Evolutionary conservation across 2,329 filamentous ascomycete genomes (phyloP), one percentile per base, ranked within the genome.

Genomic region (Zasmidium citrigriseum): DNA sequence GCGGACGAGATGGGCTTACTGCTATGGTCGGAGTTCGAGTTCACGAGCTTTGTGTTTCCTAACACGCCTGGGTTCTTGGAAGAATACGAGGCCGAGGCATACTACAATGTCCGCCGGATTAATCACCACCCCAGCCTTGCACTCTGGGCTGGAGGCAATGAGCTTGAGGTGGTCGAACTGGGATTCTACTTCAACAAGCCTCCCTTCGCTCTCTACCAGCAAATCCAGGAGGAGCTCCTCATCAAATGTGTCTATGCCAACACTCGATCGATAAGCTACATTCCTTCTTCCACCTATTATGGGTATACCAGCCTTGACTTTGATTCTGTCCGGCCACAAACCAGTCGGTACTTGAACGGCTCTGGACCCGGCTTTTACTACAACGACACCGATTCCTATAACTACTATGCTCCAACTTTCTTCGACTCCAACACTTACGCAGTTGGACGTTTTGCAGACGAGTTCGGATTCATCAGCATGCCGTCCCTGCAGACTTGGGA

Each of bases 11-110:
- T 77, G 64, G 84, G 85, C 1, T 77, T 87, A 7, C 71, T 87
- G 9, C 74, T 86, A 0, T 87, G 84, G 84, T 83, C 79, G 50
- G 84, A 87, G 58, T 86, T 86, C 59, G 76, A 86, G 64, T 87
- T 86, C 65, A 80, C 82, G 9, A 83, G 86, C 67, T 78, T 82
- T 0, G 70, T 86, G 2, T 87, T 87, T 64, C 84, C 84, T 0
- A 78, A 82, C 0, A 71, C 82, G 47, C 59, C 75, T 0, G 75
- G 73, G 0, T 87, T 86, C 62, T 66, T 86, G 1, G 80, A 82
- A 2, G 85, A 84, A 54, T 77, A 81, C 18, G 73, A 77, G 10
- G 74, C 77, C 12, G 84, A 87, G 64, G 82, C 82, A 2, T 72
- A 78, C 2, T 86, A 86, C 60, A 81, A 87, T 50, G 82, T 86